Base-by-base conservation (phyloP, 148 eudicot genomes). In the Camellia lanceoleosa region DNA sequence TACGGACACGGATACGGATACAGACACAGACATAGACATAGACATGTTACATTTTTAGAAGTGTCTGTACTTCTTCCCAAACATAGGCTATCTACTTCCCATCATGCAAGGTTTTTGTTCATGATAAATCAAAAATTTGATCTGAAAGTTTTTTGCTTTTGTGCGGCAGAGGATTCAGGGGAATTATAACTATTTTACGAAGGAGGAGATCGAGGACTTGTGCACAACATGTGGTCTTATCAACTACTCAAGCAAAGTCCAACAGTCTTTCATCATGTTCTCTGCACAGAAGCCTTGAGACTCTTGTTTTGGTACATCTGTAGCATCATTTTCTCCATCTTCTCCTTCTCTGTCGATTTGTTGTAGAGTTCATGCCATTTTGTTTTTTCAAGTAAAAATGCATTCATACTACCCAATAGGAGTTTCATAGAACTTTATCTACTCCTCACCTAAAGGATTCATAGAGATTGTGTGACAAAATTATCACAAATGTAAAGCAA, bases 121-220 rank as follows among this genome's bases (percentile, higher is more conserved):
- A 30, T 30, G 38, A 30, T 1, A 30, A 30, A 30, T 30, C 38
- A 30, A 30, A 30, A 30, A 30, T 30, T 30, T 30, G 38, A 30
- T 8, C 13, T 11, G 67, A 79, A 44, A 16, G n/a, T 47, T 16
- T 44, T 56, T 3, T 60, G 52, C 15, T 62, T 10, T 81, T 71
- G 59, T 67, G 72, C 83, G 55, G 83, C 92, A 88, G 92, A 80
- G 88, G 71, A 60, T 78, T 55, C 20, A 71, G 54, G 87, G 83
- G 84, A 70, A 56, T 65, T 88, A 90, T 73, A 84, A 66, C 77
- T 88, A 90, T 74, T 81, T 93, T 12, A 91, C 91, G 0, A 86
- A 92, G 80, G 92, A 88, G 77, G 98, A 93, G 90, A 96, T 94
- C 63, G 88, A 96, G 72, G 99, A 93, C 85, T 83, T 96, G 82